Evolutionary conservation across 306 rosid species (phyloP).

Genomic region (Benincasa hispida): DNA sequence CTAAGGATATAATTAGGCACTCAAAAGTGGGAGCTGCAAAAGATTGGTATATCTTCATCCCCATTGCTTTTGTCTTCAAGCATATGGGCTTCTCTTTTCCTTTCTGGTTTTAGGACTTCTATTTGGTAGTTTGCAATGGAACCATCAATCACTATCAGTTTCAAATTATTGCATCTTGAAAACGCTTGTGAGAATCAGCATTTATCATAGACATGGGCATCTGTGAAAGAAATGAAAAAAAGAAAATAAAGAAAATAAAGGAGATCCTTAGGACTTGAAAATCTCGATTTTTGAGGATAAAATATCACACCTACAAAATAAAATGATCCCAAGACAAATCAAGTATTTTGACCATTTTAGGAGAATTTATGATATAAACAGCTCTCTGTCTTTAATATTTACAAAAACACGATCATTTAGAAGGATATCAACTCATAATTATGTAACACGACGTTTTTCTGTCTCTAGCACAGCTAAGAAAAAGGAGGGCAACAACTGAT

Average conservation of each 20-base stretch:
- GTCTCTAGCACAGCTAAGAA: too few relatives aligned
- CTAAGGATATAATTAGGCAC: background rate
- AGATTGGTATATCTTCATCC: background rate
- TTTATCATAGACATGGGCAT: background rate
- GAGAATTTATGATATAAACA: background rate
- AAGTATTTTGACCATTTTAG: background rate
- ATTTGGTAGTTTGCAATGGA: background rate
- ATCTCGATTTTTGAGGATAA: background rate
- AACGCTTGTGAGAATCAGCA: background rate
- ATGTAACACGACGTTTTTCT: background rate
- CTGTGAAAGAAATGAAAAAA: background rate
- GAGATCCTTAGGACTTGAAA: background rate
- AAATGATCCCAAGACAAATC: background rate
- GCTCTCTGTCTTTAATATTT: background rate
- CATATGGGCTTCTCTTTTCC: background rate
- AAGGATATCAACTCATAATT: background rate
- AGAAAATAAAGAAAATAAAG: background rate
- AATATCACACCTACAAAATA: background rate
- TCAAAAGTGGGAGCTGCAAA: background rate
- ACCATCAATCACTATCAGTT: conserved; percentile 1
- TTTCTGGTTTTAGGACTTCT: background rate
- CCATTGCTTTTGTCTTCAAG: conserved; percentile 2
- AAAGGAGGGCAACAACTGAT: background rate
- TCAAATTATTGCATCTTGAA: conserved; percentile 1
- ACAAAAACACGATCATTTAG: background rate